phyloP scores from a whole-genome alignment of 2,329 filamentous ascomycete genomes.

The Nigrospora osmanthi region DNA sequence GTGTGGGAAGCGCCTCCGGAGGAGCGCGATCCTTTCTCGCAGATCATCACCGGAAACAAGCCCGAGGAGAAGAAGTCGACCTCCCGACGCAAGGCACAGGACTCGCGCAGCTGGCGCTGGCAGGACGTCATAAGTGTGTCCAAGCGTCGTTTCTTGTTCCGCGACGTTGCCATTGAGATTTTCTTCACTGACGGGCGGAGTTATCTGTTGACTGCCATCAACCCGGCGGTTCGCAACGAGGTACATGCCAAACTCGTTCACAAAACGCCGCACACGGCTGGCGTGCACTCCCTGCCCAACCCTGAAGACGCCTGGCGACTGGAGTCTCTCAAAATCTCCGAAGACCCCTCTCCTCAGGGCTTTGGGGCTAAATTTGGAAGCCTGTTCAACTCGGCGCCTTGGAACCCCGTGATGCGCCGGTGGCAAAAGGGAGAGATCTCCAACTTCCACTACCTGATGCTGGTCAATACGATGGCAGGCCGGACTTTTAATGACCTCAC shows the following conservation, averaged over 20 bases:
- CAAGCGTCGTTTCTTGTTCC: constrained; percentile 89
- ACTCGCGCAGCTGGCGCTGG: constrained; percentile 89
- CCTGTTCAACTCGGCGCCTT: constrained; percentile 77
- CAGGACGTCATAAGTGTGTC: constrained; percentile 90
- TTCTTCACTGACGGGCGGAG: constrained; percentile 97
- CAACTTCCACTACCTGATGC: constrained; percentile 98
- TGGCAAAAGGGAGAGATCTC: constrained; percentile 95
- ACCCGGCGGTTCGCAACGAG: constrained; percentile 66
- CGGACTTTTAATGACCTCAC: constrained; percentile 97
- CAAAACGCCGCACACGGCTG: constrained; percentile 74
- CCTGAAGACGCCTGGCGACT: constrained; percentile 89
- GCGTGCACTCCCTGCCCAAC: constrained; percentile 60
- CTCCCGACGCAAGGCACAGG: constrained; percentile 58
- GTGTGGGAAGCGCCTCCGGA: constrained; percentile 89
- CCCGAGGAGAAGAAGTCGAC: constrained; percentile 53
- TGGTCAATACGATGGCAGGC: constrained; percentile 95
- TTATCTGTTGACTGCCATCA: constrained; percentile 83
- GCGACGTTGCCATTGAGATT: constrained; percentile 91
- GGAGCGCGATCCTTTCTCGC: constrained; percentile 90
- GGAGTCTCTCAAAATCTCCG: constrained; percentile 66
- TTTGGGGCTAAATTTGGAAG: constrained; percentile 86
- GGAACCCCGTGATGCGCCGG: constrained; percentile 76
- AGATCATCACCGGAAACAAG: constrained; percentile 75
- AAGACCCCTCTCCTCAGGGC: constrained; percentile 46
- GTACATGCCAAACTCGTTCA: constrained; percentile 67